phyloP scores from a whole-genome alignment of 2,329 filamentous ascomycete genomes.

The Camptophora hylomeconis region DNA sequence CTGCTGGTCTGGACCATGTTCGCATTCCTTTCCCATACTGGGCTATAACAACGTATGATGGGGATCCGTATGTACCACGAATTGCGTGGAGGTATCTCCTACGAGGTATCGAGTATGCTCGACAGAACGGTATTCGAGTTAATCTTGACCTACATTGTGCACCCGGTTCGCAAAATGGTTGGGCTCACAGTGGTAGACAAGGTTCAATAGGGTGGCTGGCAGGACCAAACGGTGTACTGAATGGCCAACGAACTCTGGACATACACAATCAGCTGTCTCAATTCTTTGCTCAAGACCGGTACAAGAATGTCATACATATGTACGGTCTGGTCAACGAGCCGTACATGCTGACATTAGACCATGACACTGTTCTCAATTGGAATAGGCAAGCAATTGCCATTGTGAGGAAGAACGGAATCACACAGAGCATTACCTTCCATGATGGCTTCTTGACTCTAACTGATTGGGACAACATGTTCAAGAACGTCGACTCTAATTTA shows the following conservation, averaged over 20 bases:
- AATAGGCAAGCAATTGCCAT: slow-evolving; percentile 58
- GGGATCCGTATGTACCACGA: slow-evolving; percentile 75
- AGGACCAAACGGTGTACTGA: slow-evolving; percentile 67
- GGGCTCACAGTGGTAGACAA: slow-evolving; percentile 86
- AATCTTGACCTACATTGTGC: slow-evolving; percentile 89
- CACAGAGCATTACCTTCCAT: slow-evolving; percentile 66
- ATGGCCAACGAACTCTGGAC: slow-evolving; percentile 70
- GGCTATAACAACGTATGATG: slow-evolving; percentile 74
- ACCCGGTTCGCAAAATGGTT: slow-evolving; percentile 89
- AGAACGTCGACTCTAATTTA: slow-evolving; percentile 51
- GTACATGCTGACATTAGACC: slow-evolving; percentile 61
- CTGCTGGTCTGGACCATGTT: slow-evolving; percentile 89
- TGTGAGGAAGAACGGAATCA: slow-evolving; percentile 64
- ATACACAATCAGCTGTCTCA: slow-evolving; percentile 74
- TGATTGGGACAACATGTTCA: slow-evolving; percentile 80
- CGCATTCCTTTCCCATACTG: slow-evolving; percentile 93
- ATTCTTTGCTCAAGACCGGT: slow-evolving; percentile 89
- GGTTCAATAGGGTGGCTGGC: slow-evolving; percentile 79
- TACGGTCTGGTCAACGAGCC: slow-evolving; percentile 95
- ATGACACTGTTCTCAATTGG: slow-evolving; percentile 59
- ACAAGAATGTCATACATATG: slow-evolving; percentile 81
- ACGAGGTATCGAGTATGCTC: slow-evolving; percentile 82
- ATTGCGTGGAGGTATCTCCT: slow-evolving; percentile 90
- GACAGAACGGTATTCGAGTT: slow-evolving; percentile 80
- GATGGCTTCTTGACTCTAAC: slow-evolving; percentile 87